Evolutionary conservation across 768 basidiomycete species (phyloP).

Genomic region (Calvatia gigantea): DNA sequence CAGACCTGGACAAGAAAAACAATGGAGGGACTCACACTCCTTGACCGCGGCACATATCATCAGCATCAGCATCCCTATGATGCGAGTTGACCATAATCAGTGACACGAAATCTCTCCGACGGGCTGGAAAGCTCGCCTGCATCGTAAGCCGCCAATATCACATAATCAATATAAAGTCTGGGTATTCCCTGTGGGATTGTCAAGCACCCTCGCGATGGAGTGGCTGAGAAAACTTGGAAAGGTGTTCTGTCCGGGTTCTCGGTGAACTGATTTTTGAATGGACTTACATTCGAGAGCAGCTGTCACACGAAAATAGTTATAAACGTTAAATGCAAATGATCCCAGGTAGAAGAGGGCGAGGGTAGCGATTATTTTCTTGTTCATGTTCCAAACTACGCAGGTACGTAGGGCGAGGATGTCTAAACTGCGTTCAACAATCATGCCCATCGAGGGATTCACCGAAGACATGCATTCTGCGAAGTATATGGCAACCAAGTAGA

Average conservation of each 20-base stretch:
- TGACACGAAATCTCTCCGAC: background rate
- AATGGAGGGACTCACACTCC: no score
- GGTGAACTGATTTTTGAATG: background rate
- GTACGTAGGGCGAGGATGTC: background rate
- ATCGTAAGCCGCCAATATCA: background rate
- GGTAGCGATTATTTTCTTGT: background rate
- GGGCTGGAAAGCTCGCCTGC: background rate
- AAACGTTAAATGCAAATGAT: background rate
- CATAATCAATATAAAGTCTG: background rate
- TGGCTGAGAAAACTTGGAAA: background rate
- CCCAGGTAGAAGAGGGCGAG: background rate
- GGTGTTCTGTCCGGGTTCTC: background rate
- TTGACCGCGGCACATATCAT: no score
- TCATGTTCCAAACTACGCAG: background rate
- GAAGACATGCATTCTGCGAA: background rate
- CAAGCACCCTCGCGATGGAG: no score
- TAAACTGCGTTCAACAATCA: background rate
- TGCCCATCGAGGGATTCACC: background rate
- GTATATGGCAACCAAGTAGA: background rate
- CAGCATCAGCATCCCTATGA: no score
- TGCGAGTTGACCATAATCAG: no score
- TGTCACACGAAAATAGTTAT: background rate
- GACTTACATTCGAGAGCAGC: background rate
- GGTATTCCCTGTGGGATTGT: background rate
- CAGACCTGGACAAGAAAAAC: no score